These are phyloP conservation scores for Marasmius sp. DNA, from an alignment of 1,284 basidiomycete genomes.

Conservation along the genomic window DNA sequence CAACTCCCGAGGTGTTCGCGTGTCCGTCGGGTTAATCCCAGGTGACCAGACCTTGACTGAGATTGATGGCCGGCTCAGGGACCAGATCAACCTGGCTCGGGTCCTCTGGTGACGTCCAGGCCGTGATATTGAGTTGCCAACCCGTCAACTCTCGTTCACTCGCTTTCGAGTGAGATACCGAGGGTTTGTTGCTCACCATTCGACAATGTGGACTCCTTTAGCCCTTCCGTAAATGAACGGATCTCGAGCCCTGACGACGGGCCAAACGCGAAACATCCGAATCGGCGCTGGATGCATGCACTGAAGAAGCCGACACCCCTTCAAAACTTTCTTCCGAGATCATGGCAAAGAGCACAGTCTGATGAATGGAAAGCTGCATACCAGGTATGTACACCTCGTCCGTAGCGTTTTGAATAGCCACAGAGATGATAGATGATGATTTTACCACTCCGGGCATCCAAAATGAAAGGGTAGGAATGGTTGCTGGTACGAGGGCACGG, in stretches of 20 bases:
- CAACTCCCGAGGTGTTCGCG: constrained; percentile 13
- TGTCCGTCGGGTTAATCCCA: constrained; percentile 12
- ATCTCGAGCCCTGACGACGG: constrained; percentile 12
- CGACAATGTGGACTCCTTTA: constrained; percentile 7
- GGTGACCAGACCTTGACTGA: constrained; percentile 16
- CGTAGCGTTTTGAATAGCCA: constrained; percentile 9
- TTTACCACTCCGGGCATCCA: constrained; percentile 15
- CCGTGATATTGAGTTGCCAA: constrained; percentile 16
- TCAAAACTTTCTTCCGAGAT: constrained; percentile 12
- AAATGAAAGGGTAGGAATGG: constrained; percentile 9
- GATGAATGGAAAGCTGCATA: constrained; percentile 10
- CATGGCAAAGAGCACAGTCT: constrained; percentile 14
- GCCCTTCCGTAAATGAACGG: constrained; percentile 9
- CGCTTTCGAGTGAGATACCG: constrained; percentile 12
- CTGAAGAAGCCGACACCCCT: constrained; percentile 2
- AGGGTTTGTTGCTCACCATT: constrained; percentile 9
- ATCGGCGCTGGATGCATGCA: constrained; percentile 6
- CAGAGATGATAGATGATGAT: too few species aligned
- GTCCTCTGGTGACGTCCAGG: constrained; percentile 16
- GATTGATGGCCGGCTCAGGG: constrained; percentile 13
- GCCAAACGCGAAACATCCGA: constrained; percentile 8
- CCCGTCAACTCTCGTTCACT: constrained; percentile 6
- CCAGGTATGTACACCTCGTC: constrained; percentile 13
- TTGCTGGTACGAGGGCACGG: too few species aligned
- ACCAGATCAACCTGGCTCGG: constrained; percentile 12